Conservation (phyloP, 1,284 basidiomycete genomes). For the Cutaneotrichosporon dermatis region DNA sequence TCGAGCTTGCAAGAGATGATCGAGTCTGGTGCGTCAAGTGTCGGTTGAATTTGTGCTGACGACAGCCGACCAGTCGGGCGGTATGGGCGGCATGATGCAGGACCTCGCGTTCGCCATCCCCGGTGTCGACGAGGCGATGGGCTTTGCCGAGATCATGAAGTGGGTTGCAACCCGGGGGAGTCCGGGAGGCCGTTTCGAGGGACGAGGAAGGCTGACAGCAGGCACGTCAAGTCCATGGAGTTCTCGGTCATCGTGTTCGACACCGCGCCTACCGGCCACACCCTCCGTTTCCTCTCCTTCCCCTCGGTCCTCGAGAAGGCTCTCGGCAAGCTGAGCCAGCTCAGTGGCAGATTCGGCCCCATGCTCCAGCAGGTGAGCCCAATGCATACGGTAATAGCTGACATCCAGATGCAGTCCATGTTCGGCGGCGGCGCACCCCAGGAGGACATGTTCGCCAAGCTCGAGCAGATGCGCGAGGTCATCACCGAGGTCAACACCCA, state of each 20-base stretch:
- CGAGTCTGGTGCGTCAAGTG: slow-evolving; percentile 69
- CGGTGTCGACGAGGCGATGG: slow-evolving; percentile 99
- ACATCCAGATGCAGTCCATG: slow-evolving; percentile 79
- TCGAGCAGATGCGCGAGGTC: slow-evolving; percentile 92
- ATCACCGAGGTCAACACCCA: slow-evolving; percentile 99
- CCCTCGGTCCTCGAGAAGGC: slow-evolving; percentile 97
- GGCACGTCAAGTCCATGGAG: slow-evolving; percentile 99
- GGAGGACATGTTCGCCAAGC: slow-evolving; percentile 97
- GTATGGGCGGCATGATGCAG: slow-evolving; percentile 99
- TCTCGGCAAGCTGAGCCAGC: slow-evolving; percentile 83
- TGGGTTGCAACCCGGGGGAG: slow-evolving; percentile 48
- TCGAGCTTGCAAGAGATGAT: slow-evolving; percentile 98
- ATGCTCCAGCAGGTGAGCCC: slow-evolving; percentile 80
- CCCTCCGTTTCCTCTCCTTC: slow-evolving; percentile 95
- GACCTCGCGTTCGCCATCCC: slow-evolving; percentile 98
- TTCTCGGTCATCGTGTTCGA: slow-evolving; percentile 99
- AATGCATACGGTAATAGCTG: no score
- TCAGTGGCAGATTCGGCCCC: slow-evolving; percentile 89
- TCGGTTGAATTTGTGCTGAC: no score
- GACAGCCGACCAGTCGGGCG: slow-evolving; percentile 73
- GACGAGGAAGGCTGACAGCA: slow-evolving; percentile 53
- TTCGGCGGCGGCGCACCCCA: slow-evolving; percentile 72
- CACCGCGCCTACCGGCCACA: slow-evolving; percentile 97
- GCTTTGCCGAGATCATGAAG: slow-evolving; percentile 99
- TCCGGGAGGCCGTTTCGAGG: no score